Evolutionary conservation across 805 yeast species (phyloP).

Genomic region (Saturnispora saitoi): DNA sequence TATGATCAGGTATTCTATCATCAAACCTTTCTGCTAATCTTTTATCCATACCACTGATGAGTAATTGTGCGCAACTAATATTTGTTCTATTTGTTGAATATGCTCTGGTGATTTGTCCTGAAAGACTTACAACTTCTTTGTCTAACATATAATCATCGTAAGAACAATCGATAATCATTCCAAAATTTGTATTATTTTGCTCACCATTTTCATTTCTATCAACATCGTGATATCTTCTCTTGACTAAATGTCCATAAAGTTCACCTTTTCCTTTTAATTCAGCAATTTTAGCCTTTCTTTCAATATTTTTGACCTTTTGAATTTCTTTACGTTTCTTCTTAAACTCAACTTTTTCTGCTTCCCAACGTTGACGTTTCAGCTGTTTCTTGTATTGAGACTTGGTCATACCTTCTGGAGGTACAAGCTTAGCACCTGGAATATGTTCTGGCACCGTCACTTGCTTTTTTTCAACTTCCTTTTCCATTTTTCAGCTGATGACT

Average conservation of each 20-base stretch:
- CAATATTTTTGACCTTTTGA: constrained; percentile 35
- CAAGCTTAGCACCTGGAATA: constrained; percentile 13
- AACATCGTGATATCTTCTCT: constrained; percentile 26
- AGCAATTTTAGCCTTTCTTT: constrained; percentile 24
- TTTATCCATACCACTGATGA: constrained; percentile 58
- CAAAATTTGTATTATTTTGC: constrained; percentile 42
- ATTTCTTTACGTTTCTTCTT: constrained; percentile 45
- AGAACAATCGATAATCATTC: constrained; percentile 74
- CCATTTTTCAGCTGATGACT: background rate
- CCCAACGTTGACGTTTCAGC: constrained; percentile 47
- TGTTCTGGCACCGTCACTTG: background rate
- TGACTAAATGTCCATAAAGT: constrained; percentile 28
- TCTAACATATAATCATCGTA: constrained; percentile 87
- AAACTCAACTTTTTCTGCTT: constrained; percentile 54
- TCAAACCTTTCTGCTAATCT: constrained; percentile 63
- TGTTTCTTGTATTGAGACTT: constrained; percentile 76
- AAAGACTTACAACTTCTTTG: constrained; percentile 58
- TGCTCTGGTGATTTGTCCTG: constrained; percentile 72
- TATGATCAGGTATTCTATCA: constrained; percentile 46
- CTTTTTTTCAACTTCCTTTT: background rate
- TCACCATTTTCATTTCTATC: constrained; percentile 24
- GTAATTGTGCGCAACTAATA: constrained; percentile 37
- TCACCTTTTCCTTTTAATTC: constrained; percentile 34
- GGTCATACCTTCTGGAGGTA: constrained; percentile 79
- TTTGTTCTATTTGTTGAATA: constrained; percentile 60